Evolutionary conservation across 495 filamentous ascomycete genomes (phyloP).

Genomic region (Trichocladium uniseriatum): DNA sequence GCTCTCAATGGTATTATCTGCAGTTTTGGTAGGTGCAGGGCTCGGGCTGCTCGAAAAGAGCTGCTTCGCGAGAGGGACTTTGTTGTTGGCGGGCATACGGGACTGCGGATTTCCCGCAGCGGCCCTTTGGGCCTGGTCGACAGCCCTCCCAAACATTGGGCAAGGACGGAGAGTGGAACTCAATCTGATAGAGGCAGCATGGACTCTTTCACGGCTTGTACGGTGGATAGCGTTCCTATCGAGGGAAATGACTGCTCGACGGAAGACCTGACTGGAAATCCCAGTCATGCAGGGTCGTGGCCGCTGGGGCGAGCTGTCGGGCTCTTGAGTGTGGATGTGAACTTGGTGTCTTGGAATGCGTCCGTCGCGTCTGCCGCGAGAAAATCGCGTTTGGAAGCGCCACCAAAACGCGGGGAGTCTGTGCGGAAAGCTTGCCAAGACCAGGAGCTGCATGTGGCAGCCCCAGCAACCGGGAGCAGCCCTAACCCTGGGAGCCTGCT

Average conservation of each 20-base stretch:
- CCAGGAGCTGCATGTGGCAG: too few relatives aligned
- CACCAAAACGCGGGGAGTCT: constrained; percentile 2
- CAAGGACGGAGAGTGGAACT: background rate
- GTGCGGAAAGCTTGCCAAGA: constrained; percentile 1
- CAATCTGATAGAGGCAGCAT: background rate
- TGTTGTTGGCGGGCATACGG: constrained; percentile 9
- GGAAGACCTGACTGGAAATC: constrained; percentile 17
- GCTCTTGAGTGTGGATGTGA: background rate
- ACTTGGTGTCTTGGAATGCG: background rate
- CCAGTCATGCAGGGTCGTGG: constrained; percentile 23
- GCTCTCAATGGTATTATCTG: constrained; percentile 26
- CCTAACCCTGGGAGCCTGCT: too few relatives aligned
- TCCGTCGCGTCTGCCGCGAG: constrained; percentile 6
- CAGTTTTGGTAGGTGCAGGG: constrained; percentile 4
- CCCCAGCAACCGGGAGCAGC: too few relatives aligned
- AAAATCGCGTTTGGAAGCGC: constrained; percentile 8
- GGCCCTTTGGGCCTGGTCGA: constrained; percentile 8
- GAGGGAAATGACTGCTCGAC: constrained; percentile 16
- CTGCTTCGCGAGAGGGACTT: constrained; percentile 30
- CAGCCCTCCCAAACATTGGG: constrained; percentile 20
- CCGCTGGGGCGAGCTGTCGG: constrained; percentile 5
- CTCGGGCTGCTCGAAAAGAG: constrained; percentile 43
- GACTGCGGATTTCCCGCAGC: constrained; percentile 11
- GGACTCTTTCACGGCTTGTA: background rate
- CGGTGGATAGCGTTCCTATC: constrained; percentile 4